Conservation (phyloP, 176 grass and related monocot species). For the Lolium multiflorum region DNA sequence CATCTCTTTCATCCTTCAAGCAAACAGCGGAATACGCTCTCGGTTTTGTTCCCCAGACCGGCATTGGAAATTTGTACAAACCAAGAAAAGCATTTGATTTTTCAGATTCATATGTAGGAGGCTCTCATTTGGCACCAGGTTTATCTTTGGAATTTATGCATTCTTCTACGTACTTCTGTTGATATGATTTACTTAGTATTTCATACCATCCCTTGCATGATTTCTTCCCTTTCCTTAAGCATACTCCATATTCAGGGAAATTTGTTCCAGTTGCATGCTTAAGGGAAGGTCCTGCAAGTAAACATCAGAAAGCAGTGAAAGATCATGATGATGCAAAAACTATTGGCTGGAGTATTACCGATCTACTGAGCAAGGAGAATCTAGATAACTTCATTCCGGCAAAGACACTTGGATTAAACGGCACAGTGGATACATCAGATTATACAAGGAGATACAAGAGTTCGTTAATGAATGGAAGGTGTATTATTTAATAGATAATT, state of each 20-base stretch:
- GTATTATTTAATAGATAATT: slow-evolving; percentile 43
- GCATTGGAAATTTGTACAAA: slow-evolving; percentile 29
- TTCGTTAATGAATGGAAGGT: slow-evolving; percentile 87
- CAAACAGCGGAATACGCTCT: slow-evolving; percentile 39
- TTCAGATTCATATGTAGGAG: slow-evolving; percentile 43
- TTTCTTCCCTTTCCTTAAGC: slow-evolving; percentile 36
- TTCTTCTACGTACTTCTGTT: slow-evolving; percentile 49
- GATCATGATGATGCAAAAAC: slow-evolving; percentile 43
- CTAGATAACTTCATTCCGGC: slow-evolving; percentile 37
- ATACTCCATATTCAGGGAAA: slow-evolving; percentile 54
- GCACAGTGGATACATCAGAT: slow-evolving; percentile 50
- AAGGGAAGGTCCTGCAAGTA: slow-evolving; percentile 62
- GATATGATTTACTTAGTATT: slow-evolving; percentile 38
- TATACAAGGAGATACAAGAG: slow-evolving; percentile 74
- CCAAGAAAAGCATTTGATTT: slow-evolving; percentile 46
- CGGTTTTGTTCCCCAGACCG: slow-evolving; percentile 45
- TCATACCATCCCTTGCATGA: slow-evolving; percentile 11
- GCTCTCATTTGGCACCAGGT: slow-evolving; percentile 69
- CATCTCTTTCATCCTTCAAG: slow-evolving; percentile 66
- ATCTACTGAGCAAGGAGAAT: slow-evolving; percentile 51
- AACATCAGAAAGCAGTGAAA: slow-evolving; percentile 60
- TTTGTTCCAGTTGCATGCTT: slow-evolving; percentile 65
- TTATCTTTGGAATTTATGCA: slow-evolving; percentile 53
- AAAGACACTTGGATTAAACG: slow-evolving; percentile 54
- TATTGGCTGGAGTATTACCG: slow-evolving; percentile 47